phyloP scores from a whole-genome alignment of 208 protist species.

The Vickermania ingenoplastis region DNA sequence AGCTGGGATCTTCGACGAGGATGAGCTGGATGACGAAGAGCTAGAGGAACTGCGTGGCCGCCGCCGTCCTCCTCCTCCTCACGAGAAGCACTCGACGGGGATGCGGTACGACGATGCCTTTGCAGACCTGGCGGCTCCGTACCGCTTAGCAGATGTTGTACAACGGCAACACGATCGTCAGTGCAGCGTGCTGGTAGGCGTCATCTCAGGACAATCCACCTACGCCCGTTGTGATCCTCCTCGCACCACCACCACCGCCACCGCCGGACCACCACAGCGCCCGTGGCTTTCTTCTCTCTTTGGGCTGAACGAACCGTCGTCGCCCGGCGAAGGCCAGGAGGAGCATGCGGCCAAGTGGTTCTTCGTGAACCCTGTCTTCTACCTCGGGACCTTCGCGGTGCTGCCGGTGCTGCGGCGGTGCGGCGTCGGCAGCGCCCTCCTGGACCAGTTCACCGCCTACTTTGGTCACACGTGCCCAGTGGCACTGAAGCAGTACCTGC shows the following conservation, averaged over 20 bases:
- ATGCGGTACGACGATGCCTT: not conserved
- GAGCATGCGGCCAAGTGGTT: constrained; percentile 9
- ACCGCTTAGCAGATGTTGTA: not conserved
- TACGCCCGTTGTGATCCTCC: not conserved
- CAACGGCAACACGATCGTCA: not conserved
- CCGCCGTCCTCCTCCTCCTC: not conserved
- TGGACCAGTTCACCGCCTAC: constrained; percentile 43
- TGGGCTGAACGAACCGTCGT: not conserved
- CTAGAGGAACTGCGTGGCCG: too few relatives aligned
- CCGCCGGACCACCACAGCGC: not conserved
- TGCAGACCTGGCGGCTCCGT: not conserved
- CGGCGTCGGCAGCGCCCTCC: constrained; percentile 48
- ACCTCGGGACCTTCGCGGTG: constrained; percentile 65
- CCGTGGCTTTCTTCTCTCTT: not conserved
- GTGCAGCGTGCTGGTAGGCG: not conserved
- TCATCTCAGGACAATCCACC: not conserved
- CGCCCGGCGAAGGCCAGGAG: not conserved
- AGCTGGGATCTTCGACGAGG: not conserved
- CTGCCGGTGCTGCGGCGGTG: constrained; percentile 27
- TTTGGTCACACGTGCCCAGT: constrained; percentile 39
- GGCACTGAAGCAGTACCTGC: constrained; percentile 35
- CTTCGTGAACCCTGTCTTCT: constrained; percentile 52
- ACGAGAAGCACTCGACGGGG: not conserved
- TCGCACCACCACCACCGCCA: not conserved
- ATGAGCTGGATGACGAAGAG: too few relatives aligned